Percentiles rank a stretch among this genome's conserved stretches.
Evolutionary conservation across 495 filamentous ascomycete genomes (phyloP).

Genomic region (Xylaria bambusicola): DNA sequence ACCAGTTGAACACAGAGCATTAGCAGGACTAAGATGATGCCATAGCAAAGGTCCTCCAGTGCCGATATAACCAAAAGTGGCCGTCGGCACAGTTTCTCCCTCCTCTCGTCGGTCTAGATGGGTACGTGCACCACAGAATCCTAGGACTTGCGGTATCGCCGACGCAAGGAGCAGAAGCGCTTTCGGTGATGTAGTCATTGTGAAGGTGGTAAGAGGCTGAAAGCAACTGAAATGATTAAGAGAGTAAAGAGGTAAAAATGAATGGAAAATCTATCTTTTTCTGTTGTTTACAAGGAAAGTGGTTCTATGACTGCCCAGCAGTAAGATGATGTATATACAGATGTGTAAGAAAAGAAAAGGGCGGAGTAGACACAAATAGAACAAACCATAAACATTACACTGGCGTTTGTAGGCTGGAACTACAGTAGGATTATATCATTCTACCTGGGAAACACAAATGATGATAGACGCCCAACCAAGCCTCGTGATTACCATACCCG

Average conservation of each 20-base stretch:
- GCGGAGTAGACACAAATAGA: not conserved
- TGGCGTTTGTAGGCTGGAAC: not conserved
- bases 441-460: not conserved
- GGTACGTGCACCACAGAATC: conserved; percentile 31
- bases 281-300: not conserved
- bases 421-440: conserved; percentile 3
- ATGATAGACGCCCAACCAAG: conserved; percentile 1
- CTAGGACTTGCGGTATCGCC: conserved; percentile 29
- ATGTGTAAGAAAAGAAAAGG: not conserved
- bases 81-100: conserved; percentile 27
- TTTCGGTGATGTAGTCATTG: not conserved
- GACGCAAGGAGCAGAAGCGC: conserved; percentile 24
- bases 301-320: not conserved
- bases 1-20: conserved; percentile 54
- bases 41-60: conserved; percentile 59
- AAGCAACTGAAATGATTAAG: not conserved
- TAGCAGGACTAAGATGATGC: conserved; percentile 52
- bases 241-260: not conserved
- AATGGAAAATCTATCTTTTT: not conserved
- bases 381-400: conserved; percentile 1
- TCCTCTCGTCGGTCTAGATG: conserved; percentile 41
- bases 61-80: conserved; percentile 54
- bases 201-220: not conserved
- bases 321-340: not conserved
- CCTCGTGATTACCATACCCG: not conserved